phyloP scores from a whole-genome alignment of 345 rosid genomes.

The Lagerstroemia speciosa region DNA sequence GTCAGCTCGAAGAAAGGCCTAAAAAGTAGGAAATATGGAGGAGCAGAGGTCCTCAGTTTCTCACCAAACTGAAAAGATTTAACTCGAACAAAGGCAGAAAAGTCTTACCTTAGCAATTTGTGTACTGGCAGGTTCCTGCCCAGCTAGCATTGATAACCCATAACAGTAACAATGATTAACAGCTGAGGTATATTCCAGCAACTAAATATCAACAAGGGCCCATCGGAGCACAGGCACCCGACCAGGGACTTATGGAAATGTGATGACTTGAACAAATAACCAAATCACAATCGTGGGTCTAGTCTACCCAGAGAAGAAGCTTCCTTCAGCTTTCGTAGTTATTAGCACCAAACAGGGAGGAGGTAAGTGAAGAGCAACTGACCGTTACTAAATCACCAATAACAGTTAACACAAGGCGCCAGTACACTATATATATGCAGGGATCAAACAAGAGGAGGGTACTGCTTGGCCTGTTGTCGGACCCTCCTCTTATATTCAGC shows the following conservation, averaged over 20 bases:
- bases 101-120: too few relatives aligned
- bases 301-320: not conserved
- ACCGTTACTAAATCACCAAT: not conserved
- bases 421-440: not conserved
- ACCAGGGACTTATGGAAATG: not conserved
- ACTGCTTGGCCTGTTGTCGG: slow-evolving; percentile 80
- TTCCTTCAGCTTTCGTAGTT: not conserved
- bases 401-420: not conserved
- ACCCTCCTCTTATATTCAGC: slow-evolving; percentile 83
- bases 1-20: not conserved
- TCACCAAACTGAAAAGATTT: not conserved
- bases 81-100: not conserved
- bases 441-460: slow-evolving; percentile 52
- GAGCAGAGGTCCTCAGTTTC: not conserved
- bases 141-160: not conserved
- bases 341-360: not conserved
- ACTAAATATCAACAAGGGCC: not conserved
- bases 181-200: not conserved
- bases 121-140: too few relatives aligned
- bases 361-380: not conserved
- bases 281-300: not conserved
- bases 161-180: not conserved
- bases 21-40: not conserved
- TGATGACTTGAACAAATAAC: not conserved
- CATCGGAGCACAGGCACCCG: not conserved